These are phyloP conservation scores for Chlorella sp. DNA, from an alignment of 139 green algal species.

Conservation along the genomic window DNA sequence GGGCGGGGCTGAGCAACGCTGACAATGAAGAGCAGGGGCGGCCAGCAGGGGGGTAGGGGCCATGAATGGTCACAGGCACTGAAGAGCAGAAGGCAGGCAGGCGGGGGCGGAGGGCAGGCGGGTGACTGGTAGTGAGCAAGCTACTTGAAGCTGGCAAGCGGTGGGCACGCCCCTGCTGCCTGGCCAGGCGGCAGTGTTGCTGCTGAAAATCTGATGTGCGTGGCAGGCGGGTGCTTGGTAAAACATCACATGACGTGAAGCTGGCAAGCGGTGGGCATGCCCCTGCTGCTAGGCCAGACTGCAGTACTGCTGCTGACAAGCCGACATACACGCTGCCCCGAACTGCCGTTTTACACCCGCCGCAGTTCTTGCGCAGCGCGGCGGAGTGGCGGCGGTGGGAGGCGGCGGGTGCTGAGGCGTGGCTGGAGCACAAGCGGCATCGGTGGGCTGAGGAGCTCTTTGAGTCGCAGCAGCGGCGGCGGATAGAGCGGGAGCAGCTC, in stretches of 20 bases:
- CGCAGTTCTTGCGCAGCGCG: constrained; percentile 64
- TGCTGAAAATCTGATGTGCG: background rate
- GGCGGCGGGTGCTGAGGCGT: constrained; percentile 70
- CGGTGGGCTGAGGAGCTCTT: constrained; percentile 70
- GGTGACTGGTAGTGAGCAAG: too few species aligned
- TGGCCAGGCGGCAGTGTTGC: too few species aligned
- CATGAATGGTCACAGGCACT: too few species aligned
- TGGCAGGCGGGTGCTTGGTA: too few species aligned
- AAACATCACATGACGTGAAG: too few species aligned
- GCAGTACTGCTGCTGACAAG: background rate
- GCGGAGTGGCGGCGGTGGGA: constrained; percentile 77
- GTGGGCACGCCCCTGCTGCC: too few species aligned
- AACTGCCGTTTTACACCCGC: background rate
- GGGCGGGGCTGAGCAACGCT: background rate
- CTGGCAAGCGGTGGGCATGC: too few species aligned
- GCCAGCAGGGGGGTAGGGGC: too few species aligned
- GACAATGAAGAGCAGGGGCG: background rate
- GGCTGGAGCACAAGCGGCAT: constrained; percentile 57
- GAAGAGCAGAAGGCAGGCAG: too few species aligned
- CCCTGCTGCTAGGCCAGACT: too few species aligned
- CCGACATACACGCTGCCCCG: background rate
- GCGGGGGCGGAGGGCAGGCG: too few species aligned
- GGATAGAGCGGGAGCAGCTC: constrained; percentile 44
- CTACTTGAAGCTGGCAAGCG: too few species aligned
- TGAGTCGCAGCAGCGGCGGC: constrained; percentile 45